These are phyloP conservation scores for Fraxinus pennsylvanica DNA, from an alignment of 257 asterid genomes.

Conservation along the genomic window DNA sequence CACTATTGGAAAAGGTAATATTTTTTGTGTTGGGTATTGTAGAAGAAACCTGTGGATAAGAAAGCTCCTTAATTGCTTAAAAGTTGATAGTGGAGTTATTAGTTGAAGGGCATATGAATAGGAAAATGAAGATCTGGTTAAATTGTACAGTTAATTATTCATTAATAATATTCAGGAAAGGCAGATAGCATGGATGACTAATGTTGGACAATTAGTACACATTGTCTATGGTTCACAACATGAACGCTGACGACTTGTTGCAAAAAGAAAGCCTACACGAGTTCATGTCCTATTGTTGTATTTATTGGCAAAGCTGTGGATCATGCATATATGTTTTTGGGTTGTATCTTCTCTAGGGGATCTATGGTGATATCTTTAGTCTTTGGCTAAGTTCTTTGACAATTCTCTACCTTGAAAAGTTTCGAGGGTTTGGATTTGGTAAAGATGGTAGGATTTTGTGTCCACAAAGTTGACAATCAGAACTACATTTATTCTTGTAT, in stretches of 20 bases:
- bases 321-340: neutral
- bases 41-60: neutral
- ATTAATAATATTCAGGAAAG: neutral
- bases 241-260: conserved; percentile 3
- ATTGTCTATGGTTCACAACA: conserved; percentile 1
- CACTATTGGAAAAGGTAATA: neutral
- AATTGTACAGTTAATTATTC: neutral
- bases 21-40: neutral
- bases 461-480: neutral
- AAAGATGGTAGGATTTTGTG: neutral
- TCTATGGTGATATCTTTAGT: neutral
- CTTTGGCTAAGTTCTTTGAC: neutral
- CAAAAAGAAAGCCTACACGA: neutral
- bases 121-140: neutral
- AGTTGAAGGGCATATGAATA: neutral
- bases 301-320: neutral
- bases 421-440: conserved; percentile 1
- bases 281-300: neutral
- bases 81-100: neutral
- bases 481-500: neutral
- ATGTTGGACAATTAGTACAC: neutral
- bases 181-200: neutral
- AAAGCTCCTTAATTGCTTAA: conserved; percentile 10
- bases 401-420: neutral
- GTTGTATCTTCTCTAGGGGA: neutral